Evolutionary conservation across 768 basidiomycete genomes (phyloP).

Genomic region (Amanita brunnescens): DNA sequence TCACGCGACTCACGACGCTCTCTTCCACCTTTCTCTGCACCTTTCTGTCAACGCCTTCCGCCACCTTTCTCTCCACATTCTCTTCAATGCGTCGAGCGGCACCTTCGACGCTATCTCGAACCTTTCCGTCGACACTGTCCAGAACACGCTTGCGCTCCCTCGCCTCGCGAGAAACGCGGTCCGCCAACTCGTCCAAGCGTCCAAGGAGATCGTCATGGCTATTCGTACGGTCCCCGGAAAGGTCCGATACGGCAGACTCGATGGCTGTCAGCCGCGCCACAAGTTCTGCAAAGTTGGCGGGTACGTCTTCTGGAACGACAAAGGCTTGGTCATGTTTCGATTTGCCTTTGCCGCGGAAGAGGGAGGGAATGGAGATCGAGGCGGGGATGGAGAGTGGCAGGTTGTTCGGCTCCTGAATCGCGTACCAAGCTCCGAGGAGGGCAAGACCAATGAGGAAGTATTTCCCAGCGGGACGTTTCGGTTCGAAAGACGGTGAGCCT

Average conservation of each 20-base stretch:
- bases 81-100: constrained; percentile 24
- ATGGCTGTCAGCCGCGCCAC: constrained; percentile 52
- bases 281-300: constrained; percentile 59
- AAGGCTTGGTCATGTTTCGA: constrained; percentile 27
- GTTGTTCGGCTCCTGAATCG: constrained; percentile 28
- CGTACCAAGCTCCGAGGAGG: constrained; percentile 37
- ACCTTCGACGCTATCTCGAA: constrained; percentile 12
- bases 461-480: constrained; percentile 16
- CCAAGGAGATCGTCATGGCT: constrained; percentile 43
- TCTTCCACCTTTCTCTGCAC: neutral
- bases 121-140: constrained; percentile 2
- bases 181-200: constrained; percentile 50
- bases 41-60: constrained; percentile 11
- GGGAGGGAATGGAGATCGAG: constrained; percentile 15
- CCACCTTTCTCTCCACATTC: constrained; percentile 2
- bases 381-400: constrained; percentile 26
- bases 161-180: constrained; percentile 29
- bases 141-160: constrained; percentile 8
- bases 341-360: constrained; percentile 8
- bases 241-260: constrained; percentile 51
- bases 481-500: neutral
- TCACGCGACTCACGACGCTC: constrained; percentile 18
- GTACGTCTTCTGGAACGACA: constrained; percentile 47
- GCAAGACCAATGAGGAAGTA: constrained; percentile 33
- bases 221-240: constrained; percentile 51